A percentile compares a stretch with the other conserved stretches of the same genome.
These are phyloP conservation scores for Wickerhamiella allomyrinae DNA, from an alignment of 805 yeast genomes.

Conservation along the genomic window DNA sequence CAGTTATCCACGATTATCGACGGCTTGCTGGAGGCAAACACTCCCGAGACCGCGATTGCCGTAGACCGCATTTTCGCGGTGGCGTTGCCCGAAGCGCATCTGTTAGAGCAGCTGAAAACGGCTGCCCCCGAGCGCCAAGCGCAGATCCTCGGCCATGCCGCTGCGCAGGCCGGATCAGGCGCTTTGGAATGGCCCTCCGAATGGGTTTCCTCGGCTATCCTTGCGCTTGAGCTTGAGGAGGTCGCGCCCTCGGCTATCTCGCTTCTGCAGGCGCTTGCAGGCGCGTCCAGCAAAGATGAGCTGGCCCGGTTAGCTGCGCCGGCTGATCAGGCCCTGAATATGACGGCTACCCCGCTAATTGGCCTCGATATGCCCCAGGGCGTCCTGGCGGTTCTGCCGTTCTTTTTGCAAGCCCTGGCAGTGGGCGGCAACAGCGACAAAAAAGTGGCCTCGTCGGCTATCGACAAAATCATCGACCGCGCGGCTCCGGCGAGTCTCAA, in stretches of 20 bases:
- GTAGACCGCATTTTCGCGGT: slow-evolving; percentile 65
- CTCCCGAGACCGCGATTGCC: slow-evolving; percentile 24
- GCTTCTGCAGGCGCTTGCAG: slow-evolving; percentile 51
- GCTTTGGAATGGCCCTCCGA: slow-evolving; percentile 44
- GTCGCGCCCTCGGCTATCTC: slow-evolving; percentile 54
- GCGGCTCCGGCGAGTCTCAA: slow-evolving; percentile 60
- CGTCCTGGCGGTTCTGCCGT: slow-evolving; percentile 75
- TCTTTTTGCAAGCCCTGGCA: slow-evolving; percentile 90
- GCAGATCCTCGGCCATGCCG: slow-evolving; percentile 41
- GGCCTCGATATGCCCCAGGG: slow-evolving; percentile 65
- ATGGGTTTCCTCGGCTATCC: slow-evolving; percentile 53
- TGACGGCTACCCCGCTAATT: slow-evolving; percentile 51
- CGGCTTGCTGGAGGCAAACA: slow-evolving; percentile 46
- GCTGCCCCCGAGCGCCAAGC: slow-evolving; percentile 26
- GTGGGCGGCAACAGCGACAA: slow-evolving; percentile 76
- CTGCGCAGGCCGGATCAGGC: slow-evolving; percentile 23
- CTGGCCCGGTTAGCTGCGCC: slow-evolving; percentile 69
- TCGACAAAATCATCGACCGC: slow-evolving; percentile 71
- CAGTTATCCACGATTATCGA: slow-evolving; percentile 62
- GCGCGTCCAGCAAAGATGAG: slow-evolving; percentile 58
- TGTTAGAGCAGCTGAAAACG: slow-evolving; percentile 28
- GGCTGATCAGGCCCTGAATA: slow-evolving; percentile 55
- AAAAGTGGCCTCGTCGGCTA: slow-evolving; percentile 76
- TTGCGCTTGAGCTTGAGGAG: slow-evolving; percentile 54
- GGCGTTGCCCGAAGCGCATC: slow-evolving; percentile 30